Base-by-base conservation (phyloP, 2,329 filamentous ascomycete genomes). In the Colletotrichum higginsianum region DNA sequence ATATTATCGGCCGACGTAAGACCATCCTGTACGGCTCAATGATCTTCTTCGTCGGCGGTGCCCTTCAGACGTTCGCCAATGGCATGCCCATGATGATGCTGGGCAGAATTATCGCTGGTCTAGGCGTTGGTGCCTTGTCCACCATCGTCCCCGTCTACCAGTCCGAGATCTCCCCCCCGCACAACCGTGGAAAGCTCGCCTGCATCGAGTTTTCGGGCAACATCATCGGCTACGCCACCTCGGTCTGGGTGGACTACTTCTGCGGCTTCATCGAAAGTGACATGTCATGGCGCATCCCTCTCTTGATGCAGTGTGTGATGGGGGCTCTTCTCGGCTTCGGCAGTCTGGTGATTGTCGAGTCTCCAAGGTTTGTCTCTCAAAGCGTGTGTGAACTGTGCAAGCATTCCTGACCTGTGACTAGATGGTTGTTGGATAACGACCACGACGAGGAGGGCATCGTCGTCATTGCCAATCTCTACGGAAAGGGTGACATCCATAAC, bases 161-260 rank as follows among this genome's bases (percentile, higher is more conserved):
- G 80, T 96, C 95, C 55, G 95, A 98, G 80, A 97, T 98, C 78
- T 98, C 96, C 53, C 96, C 96, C 60, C 95, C 96, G 6, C 96
- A 99, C 79, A 98, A 98, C 82, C 90, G 96, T 77, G 96, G 96
- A 74, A 97, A 96, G 83, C 88, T 99, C 73, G 96, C 96, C 30
- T 98, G 96, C 81, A 98, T 99, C 75, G 96, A 99, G 81, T 99
- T 98, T 79, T 96, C 96, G 0, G 96, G 96, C 65, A 99, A 99
- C 82, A 97, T 99, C 74, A 92, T 94, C 73, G 96, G 96, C 42
- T 99, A 99, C 80, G 93, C 96, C 66, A 95, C 94, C 64, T 98
- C 96, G 76, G 96, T 98, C 26, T 99, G 96, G 96, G 96, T 98
- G 38, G 96, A 99, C 82, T 99, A 98, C 83, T 96, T 96, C 78